Evolutionary conservation across 1,284 basidiomycete genomes (phyloP).

Genomic region (Cronartium ribicola): DNA sequence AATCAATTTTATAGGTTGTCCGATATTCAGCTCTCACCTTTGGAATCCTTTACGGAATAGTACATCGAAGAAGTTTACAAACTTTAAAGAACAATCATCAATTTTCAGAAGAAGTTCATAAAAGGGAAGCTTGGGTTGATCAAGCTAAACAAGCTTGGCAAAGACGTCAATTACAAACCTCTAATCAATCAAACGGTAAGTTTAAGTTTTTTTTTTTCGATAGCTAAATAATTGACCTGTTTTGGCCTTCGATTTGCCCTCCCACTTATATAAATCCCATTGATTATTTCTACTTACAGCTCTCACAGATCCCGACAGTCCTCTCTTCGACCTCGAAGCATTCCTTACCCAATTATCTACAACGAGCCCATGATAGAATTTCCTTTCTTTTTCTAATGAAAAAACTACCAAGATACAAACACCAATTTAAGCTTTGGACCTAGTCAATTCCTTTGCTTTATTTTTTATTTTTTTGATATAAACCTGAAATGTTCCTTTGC

Average conservation of each 20-base stretch:
- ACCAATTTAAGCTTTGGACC: no score
- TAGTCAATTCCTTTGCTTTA: no score
- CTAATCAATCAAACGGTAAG: slow-evolving; percentile 13
- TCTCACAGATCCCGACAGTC: slow-evolving; percentile 81
- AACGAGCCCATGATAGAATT: slow-evolving; percentile 44
- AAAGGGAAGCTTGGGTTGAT: slow-evolving; percentile 34
- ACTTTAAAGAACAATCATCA: slow-evolving; percentile 71
- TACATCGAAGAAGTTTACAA: slow-evolving; percentile 85
- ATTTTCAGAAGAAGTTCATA: slow-evolving; percentile 33
- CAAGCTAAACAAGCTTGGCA: slow-evolving; percentile 34
- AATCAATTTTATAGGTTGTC: slow-evolving; percentile 65
- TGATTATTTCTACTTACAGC: slow-evolving; percentile 42
- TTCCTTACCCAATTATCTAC: slow-evolving; percentile 56
- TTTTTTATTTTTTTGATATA: no score
- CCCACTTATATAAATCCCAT: no score
- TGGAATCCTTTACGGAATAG: slow-evolving; percentile 87
- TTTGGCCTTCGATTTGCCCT: no score
- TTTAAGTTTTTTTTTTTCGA: not conserved
- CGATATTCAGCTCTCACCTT: slow-evolving; percentile 86
- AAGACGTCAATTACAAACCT: slow-evolving; percentile 21
- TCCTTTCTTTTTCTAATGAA: no score
- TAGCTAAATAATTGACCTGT: no score
- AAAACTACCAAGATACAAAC: no score
- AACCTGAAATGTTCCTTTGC: no score
- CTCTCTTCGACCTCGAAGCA: slow-evolving; percentile 94